A percentile compares a stretch with the other conserved stretches of the same genome.
phyloP scores from a whole-genome alignment of 2,329 filamentous ascomycete genomes.

The Exophiala aquamarina region DNA sequence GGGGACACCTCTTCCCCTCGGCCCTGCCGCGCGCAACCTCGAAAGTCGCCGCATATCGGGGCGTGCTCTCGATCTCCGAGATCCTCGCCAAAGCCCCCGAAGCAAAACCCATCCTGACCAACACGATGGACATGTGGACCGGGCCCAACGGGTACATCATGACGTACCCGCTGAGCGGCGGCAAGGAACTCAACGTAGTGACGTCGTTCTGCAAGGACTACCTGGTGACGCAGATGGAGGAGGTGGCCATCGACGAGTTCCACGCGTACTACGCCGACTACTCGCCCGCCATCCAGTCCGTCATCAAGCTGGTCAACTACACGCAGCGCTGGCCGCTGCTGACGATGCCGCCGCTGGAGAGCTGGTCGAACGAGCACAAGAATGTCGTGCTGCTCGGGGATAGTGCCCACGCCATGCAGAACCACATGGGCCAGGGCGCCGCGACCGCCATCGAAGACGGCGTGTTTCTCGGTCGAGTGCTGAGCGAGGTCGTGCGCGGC shows the following conservation, averaged over 20 bases:
- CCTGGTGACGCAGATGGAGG: slow-evolving; percentile 20
- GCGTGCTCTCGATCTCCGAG: slow-evolving; percentile 44
- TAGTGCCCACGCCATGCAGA: slow-evolving; percentile 45
- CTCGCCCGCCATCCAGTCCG: slow-evolving; percentile 13
- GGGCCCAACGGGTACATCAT: slow-evolving; percentile 25
- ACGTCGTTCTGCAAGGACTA: slow-evolving; percentile 19
- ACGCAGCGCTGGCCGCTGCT: slow-evolving; percentile 46
- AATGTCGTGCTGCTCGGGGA: slow-evolving; percentile 45
- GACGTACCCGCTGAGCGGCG: slow-evolving; percentile 24
- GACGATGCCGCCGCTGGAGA: slow-evolving; percentile 43
- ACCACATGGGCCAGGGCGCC: slow-evolving; percentile 47
- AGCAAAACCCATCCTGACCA: slow-evolving; percentile 38
- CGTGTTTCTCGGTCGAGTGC: slow-evolving; percentile 38
- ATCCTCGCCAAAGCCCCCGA: slow-evolving; percentile 39
- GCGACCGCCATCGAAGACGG: slow-evolving; percentile 47
- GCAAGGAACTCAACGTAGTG: slow-evolving; percentile 26
- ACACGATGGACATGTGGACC: slow-evolving; percentile 26
- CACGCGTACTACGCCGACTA: slow-evolving; percentile 21
- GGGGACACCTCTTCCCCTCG: slow-evolving; percentile 41
- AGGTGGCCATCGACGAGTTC: slow-evolving; percentile 20
- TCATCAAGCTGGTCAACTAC: slow-evolving; percentile 34
- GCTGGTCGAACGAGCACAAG: slow-evolving; percentile 42
- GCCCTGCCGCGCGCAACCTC: slow-evolving; percentile 41
- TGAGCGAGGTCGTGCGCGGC: slow-evolving; percentile 36
- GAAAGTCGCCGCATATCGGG: slow-evolving; percentile 46